These are phyloP conservation scores for Escallonia rubra DNA, from an alignment of 129 eudicot genomes.

Conservation along the genomic window DNA sequence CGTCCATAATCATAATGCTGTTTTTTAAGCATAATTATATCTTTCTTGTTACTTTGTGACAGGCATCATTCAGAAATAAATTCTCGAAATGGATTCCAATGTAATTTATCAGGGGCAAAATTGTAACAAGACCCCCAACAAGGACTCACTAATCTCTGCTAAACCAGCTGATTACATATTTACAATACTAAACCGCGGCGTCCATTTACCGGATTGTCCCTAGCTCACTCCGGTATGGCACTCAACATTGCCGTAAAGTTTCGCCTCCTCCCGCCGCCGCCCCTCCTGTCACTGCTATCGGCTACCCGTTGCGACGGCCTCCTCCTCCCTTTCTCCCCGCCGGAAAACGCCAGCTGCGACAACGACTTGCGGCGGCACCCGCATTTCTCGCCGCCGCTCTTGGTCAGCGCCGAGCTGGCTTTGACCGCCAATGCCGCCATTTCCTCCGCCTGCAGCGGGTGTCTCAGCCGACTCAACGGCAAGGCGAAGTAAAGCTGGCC, in stretches of 20 bases:
- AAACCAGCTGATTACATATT: conserved; percentile 34
- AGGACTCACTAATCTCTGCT: conserved; percentile 14
- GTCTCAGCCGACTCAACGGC: conserved; percentile 50
- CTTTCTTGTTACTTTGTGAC: too few relatives aligned
- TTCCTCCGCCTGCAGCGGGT: conserved; percentile 71
- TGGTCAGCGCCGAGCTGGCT: conserved; percentile 77
- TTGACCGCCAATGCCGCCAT: conserved; percentile 98
- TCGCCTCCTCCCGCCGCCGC: conserved; percentile 39
- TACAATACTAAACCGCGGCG: not conserved
- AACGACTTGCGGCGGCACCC: conserved; percentile 56
- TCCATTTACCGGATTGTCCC: conserved; percentile 1
- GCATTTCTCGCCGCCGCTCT: conserved; percentile 61
- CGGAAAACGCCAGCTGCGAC: conserved; percentile 19
- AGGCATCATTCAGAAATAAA: too few relatives aligned
- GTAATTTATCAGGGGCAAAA: conserved; percentile 15
- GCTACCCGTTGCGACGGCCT: conserved; percentile 41
- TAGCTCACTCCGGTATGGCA: conserved; percentile 64
- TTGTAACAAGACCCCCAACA: conserved; percentile 13
- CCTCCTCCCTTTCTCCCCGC: conserved; percentile 27
- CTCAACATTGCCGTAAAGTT: conserved; percentile 42
- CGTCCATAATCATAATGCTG: too few relatives aligned
- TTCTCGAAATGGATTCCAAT: too few relatives aligned
- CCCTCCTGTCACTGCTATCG: conserved; percentile 26
- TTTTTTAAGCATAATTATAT: too few relatives aligned
- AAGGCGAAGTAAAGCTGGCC: conserved; percentile 83